phyloP scores from a whole-genome alignment of 1,284 basidiomycete species.

The Heterobasidion occidentale region DNA sequence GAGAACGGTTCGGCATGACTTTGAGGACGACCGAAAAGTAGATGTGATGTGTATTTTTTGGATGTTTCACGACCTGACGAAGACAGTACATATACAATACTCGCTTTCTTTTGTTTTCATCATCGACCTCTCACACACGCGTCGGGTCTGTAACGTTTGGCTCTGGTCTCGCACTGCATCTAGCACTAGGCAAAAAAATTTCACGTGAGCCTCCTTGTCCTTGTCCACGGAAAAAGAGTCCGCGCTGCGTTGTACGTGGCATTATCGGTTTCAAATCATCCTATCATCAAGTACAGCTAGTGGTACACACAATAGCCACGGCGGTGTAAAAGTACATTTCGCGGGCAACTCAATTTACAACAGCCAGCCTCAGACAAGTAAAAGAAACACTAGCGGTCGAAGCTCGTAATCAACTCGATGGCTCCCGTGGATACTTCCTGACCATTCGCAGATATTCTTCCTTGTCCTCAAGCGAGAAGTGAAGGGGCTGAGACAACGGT shows the following conservation, averaged over 20 bases:
- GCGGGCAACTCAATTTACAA: no score
- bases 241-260: no score
- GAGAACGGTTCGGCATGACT: neutral
- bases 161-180: neutral
- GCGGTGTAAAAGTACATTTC: no score
- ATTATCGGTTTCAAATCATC: no score
- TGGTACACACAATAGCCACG: no score
- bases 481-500: constrained; percentile 32
- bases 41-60: neutral
- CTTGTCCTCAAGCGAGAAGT: constrained; percentile 29
- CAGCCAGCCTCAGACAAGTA: no score
- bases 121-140: neutral
- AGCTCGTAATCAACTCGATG: constrained; percentile 4
- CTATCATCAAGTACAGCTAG: no score
- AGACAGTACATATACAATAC: neutral
- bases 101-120: neutral
- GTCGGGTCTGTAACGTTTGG: neutral
- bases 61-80: neutral
- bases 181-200: no score
- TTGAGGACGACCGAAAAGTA: neutral
- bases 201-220: no score
- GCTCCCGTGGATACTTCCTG: constrained; percentile 29
- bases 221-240: no score
- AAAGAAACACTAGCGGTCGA: no score
- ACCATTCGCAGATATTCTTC: constrained; percentile 29